These are phyloP conservation scores for Phytopythium delawarense DNA, from an alignment of 352 stramenopile genomes.

Conservation along the genomic window DNA sequence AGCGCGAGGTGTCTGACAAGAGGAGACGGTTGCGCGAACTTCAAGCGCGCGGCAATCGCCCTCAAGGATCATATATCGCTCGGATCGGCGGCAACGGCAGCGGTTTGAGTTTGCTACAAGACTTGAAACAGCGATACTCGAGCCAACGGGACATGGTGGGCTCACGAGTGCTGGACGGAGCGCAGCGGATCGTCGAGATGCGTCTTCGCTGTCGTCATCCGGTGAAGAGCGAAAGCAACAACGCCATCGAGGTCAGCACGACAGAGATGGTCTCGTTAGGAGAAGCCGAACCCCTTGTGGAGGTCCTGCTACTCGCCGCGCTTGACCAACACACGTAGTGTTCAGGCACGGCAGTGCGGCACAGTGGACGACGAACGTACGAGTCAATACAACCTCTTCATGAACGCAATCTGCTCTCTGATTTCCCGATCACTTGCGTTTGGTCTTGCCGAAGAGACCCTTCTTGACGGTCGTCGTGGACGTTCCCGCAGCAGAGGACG, in stretches of 20 bases:
- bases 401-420: background rate
- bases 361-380: background rate
- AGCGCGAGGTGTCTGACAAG: constrained; percentile 26
- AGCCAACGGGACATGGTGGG: too few relatives aligned
- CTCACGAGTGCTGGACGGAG: background rate
- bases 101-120: background rate
- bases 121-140: background rate
- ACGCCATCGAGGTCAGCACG: background rate
- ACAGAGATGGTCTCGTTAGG: background rate
- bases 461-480: constrained; percentile 5
- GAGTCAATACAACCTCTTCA: background rate
- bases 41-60: background rate
- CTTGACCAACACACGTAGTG: background rate
- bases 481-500: background rate
- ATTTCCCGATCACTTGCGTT: constrained; percentile 1
- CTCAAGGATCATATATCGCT: background rate
- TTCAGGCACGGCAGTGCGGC: too few relatives aligned
- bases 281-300: background rate
- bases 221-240: background rate
- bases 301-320: background rate
- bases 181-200: background rate
- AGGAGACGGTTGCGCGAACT: constrained; percentile 16
- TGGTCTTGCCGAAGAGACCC: constrained; percentile 7
- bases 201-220: background rate
- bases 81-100: background rate